A percentile compares a stretch with the other conserved stretches of the same genome.
Conservation (phyloP, 192 early-diverging fungal species). For the Backusella morwellensis region DNA sequence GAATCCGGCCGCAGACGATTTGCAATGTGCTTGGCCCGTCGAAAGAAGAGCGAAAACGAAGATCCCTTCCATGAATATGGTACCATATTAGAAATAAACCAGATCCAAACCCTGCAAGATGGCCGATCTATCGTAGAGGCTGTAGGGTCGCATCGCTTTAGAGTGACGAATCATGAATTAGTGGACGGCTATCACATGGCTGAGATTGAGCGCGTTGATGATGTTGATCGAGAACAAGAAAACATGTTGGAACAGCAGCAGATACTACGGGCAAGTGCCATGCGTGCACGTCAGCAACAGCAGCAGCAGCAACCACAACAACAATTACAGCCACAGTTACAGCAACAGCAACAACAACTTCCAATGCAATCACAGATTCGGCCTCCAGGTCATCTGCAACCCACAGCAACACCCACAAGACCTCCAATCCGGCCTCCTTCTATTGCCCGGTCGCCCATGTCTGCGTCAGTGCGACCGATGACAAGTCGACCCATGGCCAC, state of each 20-base stretch:
- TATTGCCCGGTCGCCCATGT: background rate
- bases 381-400: background rate
- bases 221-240: conserved; percentile 41
- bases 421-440: background rate
- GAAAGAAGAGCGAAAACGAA: background rate
- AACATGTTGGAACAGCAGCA: conserved; percentile 21
- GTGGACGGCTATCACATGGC: conserved; percentile 49
- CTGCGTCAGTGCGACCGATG: background rate
- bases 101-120: conserved; percentile 38
- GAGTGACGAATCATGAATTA: conserved; percentile 30
- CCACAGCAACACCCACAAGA: background rate
- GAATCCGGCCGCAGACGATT: conserved; percentile 35
- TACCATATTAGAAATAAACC: conserved; percentile 48
- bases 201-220: conserved; percentile 43
- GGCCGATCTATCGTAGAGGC: conserved; percentile 51
- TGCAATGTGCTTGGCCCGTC: background rate
- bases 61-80: conserved; percentile 42
- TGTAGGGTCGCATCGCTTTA: conserved; percentile 44
- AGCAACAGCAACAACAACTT: background rate
- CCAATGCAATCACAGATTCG: background rate
- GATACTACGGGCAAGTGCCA: conserved; percentile 8
- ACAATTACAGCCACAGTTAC: background rate
- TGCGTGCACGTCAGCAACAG: background rate
- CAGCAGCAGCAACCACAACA: background rate
- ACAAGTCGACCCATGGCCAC: background rate